A percentile compares a stretch with the other conserved stretches of the same genome.
Conservation (phyloP, 306 rosid genomes). For the cucumber (Cucumis sativus) region DNA sequence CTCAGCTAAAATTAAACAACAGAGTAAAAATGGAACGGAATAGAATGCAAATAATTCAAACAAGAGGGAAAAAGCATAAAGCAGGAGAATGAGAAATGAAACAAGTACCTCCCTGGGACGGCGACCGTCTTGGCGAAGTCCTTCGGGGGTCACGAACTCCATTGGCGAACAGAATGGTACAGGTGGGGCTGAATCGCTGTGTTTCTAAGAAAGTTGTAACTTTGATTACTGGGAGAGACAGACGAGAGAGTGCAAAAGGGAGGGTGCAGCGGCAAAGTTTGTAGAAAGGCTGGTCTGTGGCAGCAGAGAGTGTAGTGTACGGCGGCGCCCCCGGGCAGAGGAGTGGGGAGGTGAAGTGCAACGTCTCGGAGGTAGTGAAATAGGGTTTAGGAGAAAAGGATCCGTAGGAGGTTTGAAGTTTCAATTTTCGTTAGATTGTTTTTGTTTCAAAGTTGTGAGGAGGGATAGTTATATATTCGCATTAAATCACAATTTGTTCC, state of each 20-base stretch:
- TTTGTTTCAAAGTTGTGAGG: no score
- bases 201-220: no score
- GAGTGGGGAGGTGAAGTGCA: not conserved
- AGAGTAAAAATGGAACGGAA: not conserved
- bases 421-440: no score
- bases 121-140: constrained; percentile 88
- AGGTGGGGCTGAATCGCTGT: no score
- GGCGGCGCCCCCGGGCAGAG: not conserved
- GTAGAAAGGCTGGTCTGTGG: not conserved
- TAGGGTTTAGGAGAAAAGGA: not conserved
- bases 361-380: not conserved
- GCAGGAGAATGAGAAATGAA: not conserved
- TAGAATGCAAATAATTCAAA: not conserved
- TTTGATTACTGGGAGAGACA: not conserved
- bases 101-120: constrained; percentile 36
- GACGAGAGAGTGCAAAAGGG: not conserved
- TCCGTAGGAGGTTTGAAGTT: no score
- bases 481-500: no score
- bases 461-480: no score
- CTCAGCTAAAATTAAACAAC: constrained; percentile 44
- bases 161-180: constrained; percentile 9
- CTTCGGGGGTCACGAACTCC: constrained; percentile 91
- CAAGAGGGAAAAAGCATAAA: not conserved
- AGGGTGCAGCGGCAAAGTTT: not conserved
- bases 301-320: not conserved